Evolutionary conservation across 2,329 filamentous ascomycete species (phyloP).

Genomic region (Metarhizium brunneum): DNA sequence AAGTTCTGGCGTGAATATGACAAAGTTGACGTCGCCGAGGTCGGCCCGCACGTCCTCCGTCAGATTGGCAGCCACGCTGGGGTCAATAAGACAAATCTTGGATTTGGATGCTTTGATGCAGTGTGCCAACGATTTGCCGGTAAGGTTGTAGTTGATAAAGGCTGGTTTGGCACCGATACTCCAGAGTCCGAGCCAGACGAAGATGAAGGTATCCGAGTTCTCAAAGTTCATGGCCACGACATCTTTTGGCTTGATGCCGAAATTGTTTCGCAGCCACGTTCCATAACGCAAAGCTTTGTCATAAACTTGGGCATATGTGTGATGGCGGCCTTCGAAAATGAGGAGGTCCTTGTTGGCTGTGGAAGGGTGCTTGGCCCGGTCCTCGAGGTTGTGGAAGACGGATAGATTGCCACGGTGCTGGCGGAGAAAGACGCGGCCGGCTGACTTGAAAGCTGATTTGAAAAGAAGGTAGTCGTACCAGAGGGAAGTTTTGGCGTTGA

Average conservation of each 20-base stretch:
- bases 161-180: conserved; percentile 74
- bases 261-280: conserved; percentile 58
- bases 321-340: conserved; percentile 57
- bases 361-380: conserved; percentile 42
- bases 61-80: conserved; percentile 44
- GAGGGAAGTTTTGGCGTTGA: conserved; percentile 62
- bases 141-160: conserved; percentile 82
- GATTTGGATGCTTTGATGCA: conserved; percentile 62
- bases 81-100: conserved; percentile 61
- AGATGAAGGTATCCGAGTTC: conserved; percentile 71
- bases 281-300: conserved; percentile 63
- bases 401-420: conserved; percentile 54
- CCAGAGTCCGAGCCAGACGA: conserved; percentile 72
- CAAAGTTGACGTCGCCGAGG: conserved; percentile 44
- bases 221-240: conserved; percentile 75
- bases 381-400: conserved; percentile 68
- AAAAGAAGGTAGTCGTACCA: conserved; percentile 58
- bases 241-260: conserved; percentile 58
- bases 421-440: conserved; percentile 32
- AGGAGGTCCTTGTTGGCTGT: conserved; percentile 50
- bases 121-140: conserved; percentile 61
- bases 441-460: conserved; percentile 38
- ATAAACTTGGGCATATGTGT: conserved; percentile 71
- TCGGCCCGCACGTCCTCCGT: conserved; percentile 46
- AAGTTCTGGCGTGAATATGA: conserved; percentile 50